Evolutionary conservation across 306 rosid species (phyloP).

Genomic region (Corylus heterophylla): DNA sequence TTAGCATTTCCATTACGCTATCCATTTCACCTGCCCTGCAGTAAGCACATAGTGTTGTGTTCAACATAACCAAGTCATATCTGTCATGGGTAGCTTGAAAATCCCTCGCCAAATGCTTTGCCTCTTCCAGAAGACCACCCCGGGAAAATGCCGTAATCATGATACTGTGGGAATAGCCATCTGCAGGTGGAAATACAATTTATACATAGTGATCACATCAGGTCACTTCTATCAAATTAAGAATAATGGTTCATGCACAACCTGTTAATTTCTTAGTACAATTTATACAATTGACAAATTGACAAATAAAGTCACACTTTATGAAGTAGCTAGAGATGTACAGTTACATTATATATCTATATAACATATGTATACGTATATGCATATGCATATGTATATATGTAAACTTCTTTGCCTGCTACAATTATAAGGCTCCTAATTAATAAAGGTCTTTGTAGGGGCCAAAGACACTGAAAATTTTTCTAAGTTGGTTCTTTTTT

Average conservation of each 20-base stretch:
- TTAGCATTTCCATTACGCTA: constrained; percentile 85
- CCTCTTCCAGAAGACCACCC: constrained; percentile 77
- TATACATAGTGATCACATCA: not conserved
- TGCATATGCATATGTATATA: not conserved
- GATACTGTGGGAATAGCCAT: constrained; percentile 93
- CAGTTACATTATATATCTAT: not conserved
- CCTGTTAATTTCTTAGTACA: not conserved
- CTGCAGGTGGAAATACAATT: constrained; percentile 48
- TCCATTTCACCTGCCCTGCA: constrained; percentile 96
- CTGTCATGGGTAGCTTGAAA: constrained; percentile 65
- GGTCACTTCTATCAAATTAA: constrained; percentile 19
- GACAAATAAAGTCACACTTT: constrained; percentile 24
- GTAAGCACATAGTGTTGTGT: constrained; percentile 91
- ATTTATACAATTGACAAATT: constrained; percentile 41
- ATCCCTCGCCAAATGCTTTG: constrained; percentile 78
- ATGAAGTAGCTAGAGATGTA: not conserved
- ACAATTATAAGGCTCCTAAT: not conserved
- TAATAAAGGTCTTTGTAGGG: not conserved
- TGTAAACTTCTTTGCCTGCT: not conserved
- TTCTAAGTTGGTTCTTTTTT: no score
- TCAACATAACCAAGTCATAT: constrained; percentile 85
- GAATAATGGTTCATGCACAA: constrained; percentile 16
- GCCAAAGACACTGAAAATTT: not conserved
- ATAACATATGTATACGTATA: not conserved
- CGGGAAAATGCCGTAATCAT: constrained; percentile 93